Evolutionary conservation across 495 filamentous ascomycete species (phyloP).

Genomic region (Podospora conica): DNA sequence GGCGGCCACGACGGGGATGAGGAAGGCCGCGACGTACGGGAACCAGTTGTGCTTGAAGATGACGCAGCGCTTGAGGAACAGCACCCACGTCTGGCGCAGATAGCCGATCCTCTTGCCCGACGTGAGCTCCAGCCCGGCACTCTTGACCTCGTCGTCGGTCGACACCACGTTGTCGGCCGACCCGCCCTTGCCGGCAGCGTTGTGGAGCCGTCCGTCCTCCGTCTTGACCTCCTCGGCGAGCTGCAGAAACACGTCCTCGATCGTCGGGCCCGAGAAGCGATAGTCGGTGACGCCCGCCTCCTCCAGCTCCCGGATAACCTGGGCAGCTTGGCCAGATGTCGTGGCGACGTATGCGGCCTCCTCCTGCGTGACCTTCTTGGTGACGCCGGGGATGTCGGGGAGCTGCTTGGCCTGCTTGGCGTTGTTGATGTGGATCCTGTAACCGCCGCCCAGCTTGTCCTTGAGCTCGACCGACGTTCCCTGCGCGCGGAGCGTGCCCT

Average conservation of each 20-base stretch:
- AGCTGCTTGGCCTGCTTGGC: constrained; percentile 35
- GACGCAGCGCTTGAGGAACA: constrained; percentile 71
- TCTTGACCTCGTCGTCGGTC: constrained; percentile 20
- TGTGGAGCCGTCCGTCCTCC: constrained; percentile 23
- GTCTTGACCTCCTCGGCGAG: constrained; percentile 62
- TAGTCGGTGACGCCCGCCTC: constrained; percentile 57
- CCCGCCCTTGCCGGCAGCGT: constrained; percentile 20
- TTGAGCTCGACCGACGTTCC: constrained; percentile 77
- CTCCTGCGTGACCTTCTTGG: constrained; percentile 55
- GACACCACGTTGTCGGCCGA: constrained; percentile 18
- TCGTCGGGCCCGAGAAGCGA: constrained; percentile 74
- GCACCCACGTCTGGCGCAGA: constrained; percentile 57
- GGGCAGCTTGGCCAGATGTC: constrained; percentile 54
- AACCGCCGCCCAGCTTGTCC: constrained; percentile 63
- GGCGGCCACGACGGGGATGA: constrained; percentile 69
- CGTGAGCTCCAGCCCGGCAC: constrained; percentile 50
- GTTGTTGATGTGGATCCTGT: constrained; percentile 65
- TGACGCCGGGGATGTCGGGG: constrained; percentile 50
- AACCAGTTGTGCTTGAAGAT: constrained; percentile 71
- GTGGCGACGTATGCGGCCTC: constrained; percentile 63
- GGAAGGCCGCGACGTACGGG: constrained; percentile 61
- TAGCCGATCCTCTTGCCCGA: constrained; percentile 61
- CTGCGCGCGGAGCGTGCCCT: constrained; percentile 61
- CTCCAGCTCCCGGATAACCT: constrained; percentile 63
- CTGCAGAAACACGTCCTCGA: constrained; percentile 82